Percentiles rank a stretch among this genome's conserved stretches.
Evolutionary conservation across 345 rosid species (phyloP).

Genomic region (Melastoma malabathricum): DNA sequence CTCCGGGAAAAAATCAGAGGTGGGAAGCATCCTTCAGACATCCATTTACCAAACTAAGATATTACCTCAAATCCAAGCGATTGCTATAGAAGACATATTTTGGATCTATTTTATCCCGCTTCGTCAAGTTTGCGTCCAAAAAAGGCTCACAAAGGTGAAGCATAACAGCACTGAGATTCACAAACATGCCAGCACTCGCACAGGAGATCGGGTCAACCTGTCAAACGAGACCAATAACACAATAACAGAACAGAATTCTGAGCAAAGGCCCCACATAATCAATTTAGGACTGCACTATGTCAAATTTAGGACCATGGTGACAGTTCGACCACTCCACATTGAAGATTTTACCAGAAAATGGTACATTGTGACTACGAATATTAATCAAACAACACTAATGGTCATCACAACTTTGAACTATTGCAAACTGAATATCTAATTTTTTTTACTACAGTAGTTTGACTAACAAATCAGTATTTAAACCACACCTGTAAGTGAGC

Average conservation of each 20-base stretch:
- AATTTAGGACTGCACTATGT: no score
- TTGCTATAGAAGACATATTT: constrained; percentile 53
- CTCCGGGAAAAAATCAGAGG: constrained; percentile 8
- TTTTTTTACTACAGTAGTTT: background rate
- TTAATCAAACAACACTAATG: no score
- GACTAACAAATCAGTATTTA: background rate
- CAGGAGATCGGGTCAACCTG: constrained; percentile 92
- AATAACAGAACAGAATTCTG: no score
- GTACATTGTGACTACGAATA: no score
- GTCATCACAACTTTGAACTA: background rate
- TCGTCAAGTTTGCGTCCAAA: constrained; percentile 62
- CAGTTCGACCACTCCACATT: no score
- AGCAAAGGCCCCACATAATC: no score
- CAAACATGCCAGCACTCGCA: constrained; percentile 99
- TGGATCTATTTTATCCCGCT: constrained; percentile 82
- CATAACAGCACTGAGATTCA: constrained; percentile 92
- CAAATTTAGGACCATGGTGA: no score
- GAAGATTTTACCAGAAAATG: no score
- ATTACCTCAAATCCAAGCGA: constrained; percentile 76
- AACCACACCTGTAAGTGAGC: constrained; percentile 70
- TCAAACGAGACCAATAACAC: constrained; percentile 4
- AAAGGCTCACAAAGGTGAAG: constrained; percentile 88
- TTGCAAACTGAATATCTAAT: background rate
- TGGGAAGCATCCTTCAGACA: constrained; percentile 1
- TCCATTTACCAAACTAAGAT: constrained; percentile 1